Percentiles rank a stretch among this genome's conserved stretches.
Conservation (phyloP, 179 eudicot species). For the Carnegiea gigantea region DNA sequence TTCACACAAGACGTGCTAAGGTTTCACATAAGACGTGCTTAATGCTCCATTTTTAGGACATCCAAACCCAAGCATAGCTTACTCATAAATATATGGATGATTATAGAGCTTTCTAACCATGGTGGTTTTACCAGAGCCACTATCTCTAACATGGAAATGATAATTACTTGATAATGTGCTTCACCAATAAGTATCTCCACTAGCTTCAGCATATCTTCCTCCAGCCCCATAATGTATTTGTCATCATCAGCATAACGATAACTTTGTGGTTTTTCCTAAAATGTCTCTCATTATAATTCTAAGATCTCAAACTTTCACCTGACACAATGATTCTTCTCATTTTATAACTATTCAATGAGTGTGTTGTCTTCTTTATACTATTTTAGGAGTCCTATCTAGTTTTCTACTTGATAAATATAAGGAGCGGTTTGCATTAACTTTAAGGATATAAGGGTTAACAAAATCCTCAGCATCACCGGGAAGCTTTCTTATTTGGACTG, state of each 20-base stretch:
- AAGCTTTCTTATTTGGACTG: slow-evolving; percentile 15
- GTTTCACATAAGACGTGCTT: too few species aligned
- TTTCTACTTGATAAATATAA: background rate
- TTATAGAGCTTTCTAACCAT: slow-evolving; percentile 33
- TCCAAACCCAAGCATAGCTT: slow-evolving; percentile 40
- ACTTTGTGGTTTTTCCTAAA: slow-evolving; percentile 1
- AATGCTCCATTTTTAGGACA: slow-evolving; percentile 29
- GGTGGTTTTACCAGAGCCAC: slow-evolving; percentile 49
- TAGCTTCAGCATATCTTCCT: slow-evolving; percentile 21
- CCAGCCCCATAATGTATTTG: slow-evolving; percentile 28
- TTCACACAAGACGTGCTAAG: slow-evolving; percentile 14
- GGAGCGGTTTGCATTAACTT: background rate
- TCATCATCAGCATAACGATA: slow-evolving; percentile 11
- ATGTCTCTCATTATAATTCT: background rate
- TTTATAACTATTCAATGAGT: slow-evolving; percentile 6
- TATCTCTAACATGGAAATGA: slow-evolving; percentile 42
- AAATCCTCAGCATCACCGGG: slow-evolving; percentile 27
- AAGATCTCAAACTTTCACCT: too few species aligned
- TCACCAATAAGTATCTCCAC: slow-evolving; percentile 7
- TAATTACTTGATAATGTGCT: background rate
- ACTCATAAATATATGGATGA: slow-evolving; percentile 12
- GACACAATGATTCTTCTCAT: slow-evolving; percentile 6
- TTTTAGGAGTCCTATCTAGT: slow-evolving; percentile 6
- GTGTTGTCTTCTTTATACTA: background rate
- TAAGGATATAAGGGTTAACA: slow-evolving; percentile 20